A percentile compares a stretch with the other conserved stretches of the same genome.
Evolutionary conservation across 2,329 filamentous ascomycete species (phyloP).

Genomic region (Hypoxylon sp.): DNA sequence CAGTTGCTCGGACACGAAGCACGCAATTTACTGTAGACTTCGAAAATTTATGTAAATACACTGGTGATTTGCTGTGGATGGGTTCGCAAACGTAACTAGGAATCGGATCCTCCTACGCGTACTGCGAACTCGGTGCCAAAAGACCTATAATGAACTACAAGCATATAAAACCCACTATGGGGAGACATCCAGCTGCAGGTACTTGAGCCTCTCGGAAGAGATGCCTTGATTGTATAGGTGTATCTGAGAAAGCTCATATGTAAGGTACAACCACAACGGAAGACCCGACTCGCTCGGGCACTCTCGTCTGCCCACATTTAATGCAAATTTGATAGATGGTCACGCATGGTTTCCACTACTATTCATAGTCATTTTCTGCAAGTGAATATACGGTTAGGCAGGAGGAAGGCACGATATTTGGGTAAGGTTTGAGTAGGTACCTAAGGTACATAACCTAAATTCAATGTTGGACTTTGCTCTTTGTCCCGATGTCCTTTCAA

Average conservation of each 20-base stretch:
- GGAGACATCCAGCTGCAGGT: slow-evolving; percentile 2
- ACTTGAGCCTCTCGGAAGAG: slow-evolving; percentile 3
- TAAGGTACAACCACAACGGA: slow-evolving; percentile 8
- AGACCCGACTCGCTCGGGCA: slow-evolving; percentile 4
- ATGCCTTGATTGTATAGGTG: not conserved
- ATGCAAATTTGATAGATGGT: not conserved
- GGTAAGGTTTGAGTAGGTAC: slow-evolving; percentile 10
- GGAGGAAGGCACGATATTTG: not conserved
- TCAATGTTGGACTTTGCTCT: not conserved
- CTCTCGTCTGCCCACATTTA: not conserved
- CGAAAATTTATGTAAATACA: not conserved
- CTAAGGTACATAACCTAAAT: not conserved
- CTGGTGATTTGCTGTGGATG: not conserved
- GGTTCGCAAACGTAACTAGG: not conserved
- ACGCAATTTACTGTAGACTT: not conserved
- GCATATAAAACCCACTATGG: not conserved
- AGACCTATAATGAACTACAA: not conserved
- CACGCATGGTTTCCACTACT: not conserved
- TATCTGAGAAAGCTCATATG: not conserved
- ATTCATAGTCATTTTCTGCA: not conserved
- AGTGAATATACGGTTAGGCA: not conserved
- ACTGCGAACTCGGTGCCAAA: not conserved
- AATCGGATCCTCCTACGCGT: not conserved
- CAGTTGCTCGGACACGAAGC: not conserved
- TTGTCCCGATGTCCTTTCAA: not conserved